These are phyloP conservation scores for Pisolithus orientalis DNA, from an alignment of 768 basidiomycete genomes.

Conservation along the genomic window DNA sequence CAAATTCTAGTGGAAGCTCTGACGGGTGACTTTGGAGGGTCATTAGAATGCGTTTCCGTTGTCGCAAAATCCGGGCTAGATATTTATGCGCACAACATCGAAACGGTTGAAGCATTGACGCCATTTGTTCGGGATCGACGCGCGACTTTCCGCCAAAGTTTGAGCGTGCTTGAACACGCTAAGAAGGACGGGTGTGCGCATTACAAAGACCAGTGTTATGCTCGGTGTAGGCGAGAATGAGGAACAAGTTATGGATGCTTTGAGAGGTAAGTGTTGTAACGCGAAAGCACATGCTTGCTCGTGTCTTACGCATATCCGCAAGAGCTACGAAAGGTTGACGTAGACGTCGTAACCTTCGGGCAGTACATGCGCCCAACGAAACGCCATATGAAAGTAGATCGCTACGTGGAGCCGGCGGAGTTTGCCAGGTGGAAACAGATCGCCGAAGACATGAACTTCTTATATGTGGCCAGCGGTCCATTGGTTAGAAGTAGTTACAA, in stretches of 20 bases:
- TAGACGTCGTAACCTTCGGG: slow-evolving; percentile 98
- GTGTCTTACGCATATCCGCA: slow-evolving; percentile 4
- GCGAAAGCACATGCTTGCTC: neutral
- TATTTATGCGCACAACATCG: slow-evolving; percentile 97
- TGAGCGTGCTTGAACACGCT: slow-evolving; percentile 75
- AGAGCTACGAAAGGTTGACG: slow-evolving; percentile 85
- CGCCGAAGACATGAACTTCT: slow-evolving; percentile 91
- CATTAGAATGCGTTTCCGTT: slow-evolving; percentile 61
- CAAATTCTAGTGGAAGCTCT: slow-evolving; percentile 94
- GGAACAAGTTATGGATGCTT: slow-evolving; percentile 74
- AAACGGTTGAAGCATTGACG: slow-evolving; percentile 91
- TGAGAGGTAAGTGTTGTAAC: slow-evolving; percentile 55
- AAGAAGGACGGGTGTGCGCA: slow-evolving; percentile 76
- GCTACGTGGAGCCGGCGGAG: slow-evolving; percentile 90
- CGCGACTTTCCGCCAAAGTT: slow-evolving; percentile 83
- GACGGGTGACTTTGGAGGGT: slow-evolving; percentile 90
- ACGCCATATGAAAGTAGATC: slow-evolving; percentile 97
- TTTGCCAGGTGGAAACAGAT: slow-evolving; percentile 87
- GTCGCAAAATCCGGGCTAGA: slow-evolving; percentile 94
- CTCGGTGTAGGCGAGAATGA: slow-evolving; percentile 90
- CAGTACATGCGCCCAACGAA: slow-evolving; percentile 99
- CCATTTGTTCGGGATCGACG: slow-evolving; percentile 94
- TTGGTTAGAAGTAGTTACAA: slow-evolving; percentile 96
- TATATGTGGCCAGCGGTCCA: slow-evolving; percentile 96
- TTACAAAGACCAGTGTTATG: slow-evolving; percentile 99